A percentile compares a stretch with the other conserved stretches of the same genome.
Conservation (phyloP, 2,329 filamentous ascomycete species). For the Penicillium sp. region DNA sequence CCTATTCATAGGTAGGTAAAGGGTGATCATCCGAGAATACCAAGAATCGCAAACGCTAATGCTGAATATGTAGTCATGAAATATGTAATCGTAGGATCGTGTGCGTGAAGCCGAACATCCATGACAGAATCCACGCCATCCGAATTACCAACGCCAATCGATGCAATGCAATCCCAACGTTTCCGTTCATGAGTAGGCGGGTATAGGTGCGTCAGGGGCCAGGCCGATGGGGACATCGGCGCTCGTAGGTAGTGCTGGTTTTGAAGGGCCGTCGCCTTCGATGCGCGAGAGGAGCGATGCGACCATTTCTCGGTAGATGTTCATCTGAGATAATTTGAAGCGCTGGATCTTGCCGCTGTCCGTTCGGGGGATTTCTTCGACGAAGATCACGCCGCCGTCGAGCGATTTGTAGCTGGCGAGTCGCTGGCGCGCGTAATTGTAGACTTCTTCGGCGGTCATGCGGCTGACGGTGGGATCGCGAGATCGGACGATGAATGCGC, state of each 20-base stretch:
- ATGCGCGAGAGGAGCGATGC: slow-evolving; percentile 27
- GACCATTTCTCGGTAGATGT: slow-evolving; percentile 35
- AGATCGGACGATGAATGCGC: slow-evolving; percentile 44
- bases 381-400: slow-evolving; percentile 45
- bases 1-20: too few relatives aligned
- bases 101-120: too few relatives aligned
- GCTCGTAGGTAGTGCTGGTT: not conserved
- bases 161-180: too few relatives aligned
- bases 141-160: not conserved
- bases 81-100: too few relatives aligned
- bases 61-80: too few relatives aligned
- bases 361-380: slow-evolving; percentile 46
- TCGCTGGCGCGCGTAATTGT: slow-evolving; percentile 36
- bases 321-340: slow-evolving; percentile 38
- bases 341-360: slow-evolving; percentile 48
- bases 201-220: slow-evolving; percentile 20
- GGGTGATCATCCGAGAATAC: too few relatives aligned
- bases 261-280: slow-evolving; percentile 7
- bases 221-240: slow-evolving; percentile 15
- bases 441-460: slow-evolving; percentile 40
- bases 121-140: too few relatives aligned
- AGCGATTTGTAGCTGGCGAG: slow-evolving; percentile 47
- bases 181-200: too few relatives aligned
- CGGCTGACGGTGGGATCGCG: slow-evolving; percentile 17
- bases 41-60: too few relatives aligned